Conservation (phyloP, 2,329 filamentous ascomycete species). For the Ophiognomonia clavigignenti-juglandacearum region DNA sequence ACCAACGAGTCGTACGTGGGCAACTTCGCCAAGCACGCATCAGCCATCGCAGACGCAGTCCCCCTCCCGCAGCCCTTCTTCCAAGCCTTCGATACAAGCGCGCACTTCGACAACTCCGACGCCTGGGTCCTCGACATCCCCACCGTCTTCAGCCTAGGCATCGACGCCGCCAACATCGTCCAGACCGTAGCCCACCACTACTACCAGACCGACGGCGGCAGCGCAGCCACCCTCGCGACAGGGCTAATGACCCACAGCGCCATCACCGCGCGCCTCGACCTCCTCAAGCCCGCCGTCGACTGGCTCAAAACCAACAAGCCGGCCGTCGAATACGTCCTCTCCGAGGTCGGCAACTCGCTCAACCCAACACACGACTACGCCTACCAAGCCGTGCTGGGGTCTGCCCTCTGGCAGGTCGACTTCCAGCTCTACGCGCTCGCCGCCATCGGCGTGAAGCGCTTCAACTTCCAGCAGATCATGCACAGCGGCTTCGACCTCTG, state of each 20-base stretch:
- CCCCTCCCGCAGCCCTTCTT: conserved; percentile 27
- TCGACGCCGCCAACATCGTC: conserved; percentile 26
- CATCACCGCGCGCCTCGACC: conserved; percentile 19
- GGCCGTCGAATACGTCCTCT: conserved; percentile 28
- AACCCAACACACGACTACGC: conserved; percentile 25
- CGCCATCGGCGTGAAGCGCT: conserved; percentile 29
- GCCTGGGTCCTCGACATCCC: conserved; percentile 25
- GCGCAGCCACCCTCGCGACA: conserved; percentile 23
- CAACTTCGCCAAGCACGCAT: conserved; percentile 29
- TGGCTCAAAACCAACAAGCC: conserved; percentile 28
- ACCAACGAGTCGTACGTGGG: conserved; percentile 29
- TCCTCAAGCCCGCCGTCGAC: conserved; percentile 24
- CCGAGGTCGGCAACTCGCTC: conserved; percentile 32
- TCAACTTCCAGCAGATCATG: conserved; percentile 35
- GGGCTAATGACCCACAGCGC: conserved; percentile 15
- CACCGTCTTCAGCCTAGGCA: conserved; percentile 27
- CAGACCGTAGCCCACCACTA: conserved; percentile 33
- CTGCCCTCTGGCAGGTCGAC: conserved; percentile 32
- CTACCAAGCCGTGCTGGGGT: conserved; percentile 30
- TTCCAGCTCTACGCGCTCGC: conserved; percentile 31
- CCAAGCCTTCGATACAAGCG: conserved; percentile 29
- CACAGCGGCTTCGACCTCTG: conserved; percentile 24
- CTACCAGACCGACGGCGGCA: conserved; percentile 27
- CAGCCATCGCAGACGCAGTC: conserved; percentile 24
- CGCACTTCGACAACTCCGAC: conserved; percentile 23